phyloP scores from a whole-genome alignment of 148 eudicot genomes.

The Tetragonia tetragonoides region DNA sequence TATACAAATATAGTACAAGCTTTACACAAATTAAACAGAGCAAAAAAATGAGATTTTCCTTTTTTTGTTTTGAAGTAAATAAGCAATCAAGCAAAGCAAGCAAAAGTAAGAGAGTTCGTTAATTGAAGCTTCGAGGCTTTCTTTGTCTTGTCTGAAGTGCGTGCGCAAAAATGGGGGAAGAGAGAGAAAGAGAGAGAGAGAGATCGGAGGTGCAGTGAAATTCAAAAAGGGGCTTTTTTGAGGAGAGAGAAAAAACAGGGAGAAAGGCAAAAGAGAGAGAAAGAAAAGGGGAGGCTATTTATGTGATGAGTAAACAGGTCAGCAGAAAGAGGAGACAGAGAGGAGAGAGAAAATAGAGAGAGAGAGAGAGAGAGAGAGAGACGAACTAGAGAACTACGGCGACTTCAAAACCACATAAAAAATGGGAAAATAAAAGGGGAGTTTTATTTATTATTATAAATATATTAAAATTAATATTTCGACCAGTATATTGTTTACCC shows the following conservation, averaged over 20 bases:
- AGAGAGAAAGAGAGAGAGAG: constrained; percentile 17
- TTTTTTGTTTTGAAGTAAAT: too few species aligned
- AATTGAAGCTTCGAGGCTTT: constrained; percentile 11
- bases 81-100: not conserved
- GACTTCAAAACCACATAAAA: constrained; percentile 20
- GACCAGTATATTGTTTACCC: too few species aligned
- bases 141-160: not conserved
- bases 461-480: too few species aligned
- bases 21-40: not conserved
- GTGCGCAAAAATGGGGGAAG: not conserved
- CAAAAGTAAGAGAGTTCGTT: not conserved
- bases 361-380: not conserved
- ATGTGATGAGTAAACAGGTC: constrained; percentile 20
- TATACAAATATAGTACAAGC: not conserved
- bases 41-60: not conserved
- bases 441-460: too few species aligned
- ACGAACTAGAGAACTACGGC: constrained; percentile 11
- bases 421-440: not conserved
- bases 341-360: not conserved
- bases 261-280: constrained; percentile 16
- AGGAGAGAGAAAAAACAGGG: constrained; percentile 19
- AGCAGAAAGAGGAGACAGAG: constrained; percentile 15
- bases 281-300: constrained; percentile 11
- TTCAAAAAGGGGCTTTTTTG: constrained; percentile 23
- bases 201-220: constrained; percentile 24